Evolutionary conservation across 495 filamentous ascomycete genomes (phyloP), one percentile per base, ranked within the genome.

Genomic region (Letharia lupina): DNA sequence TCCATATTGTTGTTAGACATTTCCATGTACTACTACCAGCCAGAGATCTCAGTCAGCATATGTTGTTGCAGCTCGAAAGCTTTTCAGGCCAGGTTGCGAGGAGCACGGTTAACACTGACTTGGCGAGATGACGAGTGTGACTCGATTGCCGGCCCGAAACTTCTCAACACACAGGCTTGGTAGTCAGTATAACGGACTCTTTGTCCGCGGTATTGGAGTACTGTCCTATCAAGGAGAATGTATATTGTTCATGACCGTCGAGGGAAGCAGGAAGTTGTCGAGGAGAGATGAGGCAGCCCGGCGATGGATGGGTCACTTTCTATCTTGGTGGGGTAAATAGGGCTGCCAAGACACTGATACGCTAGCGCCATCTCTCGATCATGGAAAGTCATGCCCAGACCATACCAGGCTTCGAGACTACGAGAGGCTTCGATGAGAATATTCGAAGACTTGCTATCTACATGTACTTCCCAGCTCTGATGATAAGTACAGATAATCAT

Each of bases 201-300:
- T 4, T 37, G 1, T 23, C 54, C 16, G 52, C 18, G 13, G 41
- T 23, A 15, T 37, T 13, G 9, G 16, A 13, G 15, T 4, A 16
- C 28, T 59, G 18, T n/a, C 1, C 37, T 58, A 9, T 35, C 15
- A 4, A 59, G 40, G 52, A 44, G 35, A 35, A 39, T 8, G 40
- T 23, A 11, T 33, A 9, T 57, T 28, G 54, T 11, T 45, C 23
- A 35, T 44, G 28, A 54, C 33, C 10, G 28, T 56, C 8, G 28
- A 40, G 62, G n/a, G 62, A 44, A 13, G 58, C 41, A 45, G 63
- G 64, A 15, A 57, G 65, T n/a, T 72, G 23, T 69, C 68, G 45
- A 68, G 63, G 71, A 60, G 69, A 60, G 71, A 72, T 65, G 72
- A 73, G 52, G 54, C 63, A 65, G 28, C 42, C 15, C 35, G 40